Base-by-base conservation (phyloP, 495 filamentous ascomycete species). In the Talaromyces thailandensis region DNA sequence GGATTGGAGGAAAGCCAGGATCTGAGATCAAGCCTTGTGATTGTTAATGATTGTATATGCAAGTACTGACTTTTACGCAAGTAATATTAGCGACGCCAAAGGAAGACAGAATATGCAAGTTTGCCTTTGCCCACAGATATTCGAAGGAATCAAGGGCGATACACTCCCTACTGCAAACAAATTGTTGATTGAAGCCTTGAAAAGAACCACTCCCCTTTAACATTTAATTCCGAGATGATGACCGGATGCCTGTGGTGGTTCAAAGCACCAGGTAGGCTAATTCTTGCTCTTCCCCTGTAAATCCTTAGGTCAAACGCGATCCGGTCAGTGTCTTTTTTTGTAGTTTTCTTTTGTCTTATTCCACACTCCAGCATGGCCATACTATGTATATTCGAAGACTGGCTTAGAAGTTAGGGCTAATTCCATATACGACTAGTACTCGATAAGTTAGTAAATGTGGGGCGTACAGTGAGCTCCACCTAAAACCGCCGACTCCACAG, bases 1-100 rank as follows among this genome's bases (percentile, higher is more conserved):
- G 31, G 16, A 58, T 40, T 58, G 56, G 56, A 58, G 56, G 56
- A 8, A 26, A 26, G 21, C 56, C 56, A 3, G 56, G 56, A 23
- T 58, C 56, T 58, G 18, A 58, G 31, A 18, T 58, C 18, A 37
- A 21, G 56, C 56, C 31, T 32, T 58, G 56, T 58, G 18, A 58
- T 37, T 58, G 56, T 58, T 14, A 58, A 2, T 35, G 31, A 11
- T 35, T 35, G 31, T 1, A 32, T 32, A 32, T 32, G 31, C 12
- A 32, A 32, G 26, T 58, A 35, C n/a, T n/a, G 8, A 32, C 6
- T 21, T 24, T 6, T 23, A 51, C 3, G 2, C 12, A 51, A 51
- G n/a, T 51, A 23, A 21, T 51, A 50, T 2, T 35, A 11, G 12
- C 11, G 12, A 35, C 32, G 3, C 1, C 3, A 14, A 37, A 40